phyloP scores from a whole-genome alignment of 2,329 filamentous ascomycete species.

The Phaeomoniella chlamydospora region DNA sequence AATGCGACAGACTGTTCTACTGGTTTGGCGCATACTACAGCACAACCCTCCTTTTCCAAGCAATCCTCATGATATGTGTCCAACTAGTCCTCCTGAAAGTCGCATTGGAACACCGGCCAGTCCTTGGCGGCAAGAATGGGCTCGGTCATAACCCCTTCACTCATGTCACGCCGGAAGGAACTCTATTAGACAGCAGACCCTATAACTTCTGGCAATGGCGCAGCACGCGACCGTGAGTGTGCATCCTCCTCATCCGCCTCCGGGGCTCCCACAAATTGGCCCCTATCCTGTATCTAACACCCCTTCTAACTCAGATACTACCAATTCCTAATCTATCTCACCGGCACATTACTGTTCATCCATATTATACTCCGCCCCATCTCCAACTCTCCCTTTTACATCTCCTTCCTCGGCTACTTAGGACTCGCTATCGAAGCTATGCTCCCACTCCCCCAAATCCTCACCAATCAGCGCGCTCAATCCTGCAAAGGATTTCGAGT shows the following conservation, averaged over 20 bases:
- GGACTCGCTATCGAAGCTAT: constrained; percentile 33
- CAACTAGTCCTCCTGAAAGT: constrained; percentile 46
- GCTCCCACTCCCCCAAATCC: constrained; percentile 31
- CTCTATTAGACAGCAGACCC: constrained; percentile 5
- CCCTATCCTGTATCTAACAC: too few species aligned
- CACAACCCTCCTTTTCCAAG: constrained; percentile 42
- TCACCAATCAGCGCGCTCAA: constrained; percentile 29
- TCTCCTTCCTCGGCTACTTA: constrained; percentile 26
- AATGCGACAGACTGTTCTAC: constrained; percentile 40
- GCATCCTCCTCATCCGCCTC: too few species aligned
- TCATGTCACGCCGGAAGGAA: constrained; percentile 7
- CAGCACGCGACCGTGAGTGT: constrained; percentile 32
- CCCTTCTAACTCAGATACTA: constrained; percentile 32
- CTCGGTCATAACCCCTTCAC: constrained; percentile 27
- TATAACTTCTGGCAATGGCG: constrained; percentile 48
- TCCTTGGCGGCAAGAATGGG: constrained; percentile 20
- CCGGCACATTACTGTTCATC: constrained; percentile 30
- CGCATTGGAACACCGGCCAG: constrained; percentile 41
- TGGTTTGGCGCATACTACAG: constrained; percentile 51
- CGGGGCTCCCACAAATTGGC: too few species aligned
- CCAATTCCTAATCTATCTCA: constrained; percentile 41
- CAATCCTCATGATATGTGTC: constrained; percentile 43
- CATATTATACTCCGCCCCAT: constrained; percentile 38
- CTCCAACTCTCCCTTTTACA: constrained; percentile 25
- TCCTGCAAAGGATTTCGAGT: constrained; percentile 35